Evolutionary conservation across 495 filamentous ascomycete genomes (phyloP), one percentile per base, ranked within the genome.

Genomic region (Penicillium macrosclerotiorum): DNA sequence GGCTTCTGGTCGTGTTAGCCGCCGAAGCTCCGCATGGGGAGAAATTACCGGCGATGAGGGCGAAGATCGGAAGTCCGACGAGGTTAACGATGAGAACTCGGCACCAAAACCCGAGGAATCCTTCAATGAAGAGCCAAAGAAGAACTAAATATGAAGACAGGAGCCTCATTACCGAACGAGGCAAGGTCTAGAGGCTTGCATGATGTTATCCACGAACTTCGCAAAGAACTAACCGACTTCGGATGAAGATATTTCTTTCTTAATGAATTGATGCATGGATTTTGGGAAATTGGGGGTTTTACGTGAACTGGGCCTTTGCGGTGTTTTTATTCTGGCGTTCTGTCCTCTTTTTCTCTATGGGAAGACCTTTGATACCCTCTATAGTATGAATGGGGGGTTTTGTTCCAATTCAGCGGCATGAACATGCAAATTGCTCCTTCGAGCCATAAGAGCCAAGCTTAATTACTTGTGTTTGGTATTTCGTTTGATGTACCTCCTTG

Each of bases 21-120:
- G 83, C 26, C 64, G 81, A 37, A 83, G 79, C 55, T 85, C 81
- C 14, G 81, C 78, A 1, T 82, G 81, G 81, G 80, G 73, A 25
- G 80, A 82, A 27, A 71, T 77, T 29, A 68, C 67, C 3, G 80
- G 78, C 37, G 73, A 74, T 16, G 72, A 63, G 41, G 57, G 47
- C 9, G 54, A 65, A 5, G 57, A 65, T 20, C 34, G 42, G 6
- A 41, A 42, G 27, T 4, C 22, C 16, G 29, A 17, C 27, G 54
- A 57, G 13, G 18, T 13, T 8, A 29, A 8, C 5, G 65, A 69
- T 0, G 65, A 63, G n/a, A 63, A 63, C 26, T n/a, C 45, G 1
- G n/a, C 3, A 5, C 12, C 22, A 2, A 55, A 46, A 20, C 27
- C 46, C 8, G 45, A 49, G 12, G 27, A 20, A 9, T 25, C 38